Evolutionary conservation across 1,139 yeast genomes (phyloP), one percentile per base, ranked within the genome.

Genomic region (Geotrichum fermentans): DNA sequence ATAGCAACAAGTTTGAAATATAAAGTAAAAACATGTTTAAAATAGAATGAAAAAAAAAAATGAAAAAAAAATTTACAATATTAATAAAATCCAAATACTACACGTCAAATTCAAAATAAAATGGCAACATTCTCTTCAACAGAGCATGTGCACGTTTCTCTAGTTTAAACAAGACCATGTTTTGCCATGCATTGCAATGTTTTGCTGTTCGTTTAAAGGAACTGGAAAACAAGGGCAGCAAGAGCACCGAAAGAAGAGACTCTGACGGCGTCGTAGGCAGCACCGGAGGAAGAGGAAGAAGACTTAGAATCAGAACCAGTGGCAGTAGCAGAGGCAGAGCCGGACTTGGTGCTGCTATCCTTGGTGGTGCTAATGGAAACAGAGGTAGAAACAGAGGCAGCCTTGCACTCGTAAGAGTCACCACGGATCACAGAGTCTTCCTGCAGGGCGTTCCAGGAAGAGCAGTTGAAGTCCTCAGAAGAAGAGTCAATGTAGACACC

Each of bases 371-470:
- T 49, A 37, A 67, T 56, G 45, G 68, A 63, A 63, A 68, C 73
- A 45, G 85, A 78, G 56, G 82, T 73, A 49, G 83, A 76, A 52
- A 75, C 67, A 51, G 78, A 74, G 64, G 79, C 81, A 70, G 83
- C 89, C 72, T 80, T 78, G 78, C 97, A 90, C 63, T 76, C 79
- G 75, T 80, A 89, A 48, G 80, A 75, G 76, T 88, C 89, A 79
- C 97, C 97, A 73, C 80, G 87, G 68, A 90, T 79, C 67, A 78
- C 85, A 71, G 94, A 92, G 61, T 77, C 75, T 45, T 57, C 33
- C 65, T 69, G 68, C 36, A 64, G 64, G 54, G 69, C 67, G 71
- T 83, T 78, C 77, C 89, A 88, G 53, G 78, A 74, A 58, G 75
- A 70, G 79, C 97, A 92, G 73, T 87, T 79, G 73, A 88, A 81